Evolutionary conservation across 768 basidiomycete species (phyloP), one percentile per base, ranked within the genome.

Genomic region (Cystofilobasidium bisporidii): DNA sequence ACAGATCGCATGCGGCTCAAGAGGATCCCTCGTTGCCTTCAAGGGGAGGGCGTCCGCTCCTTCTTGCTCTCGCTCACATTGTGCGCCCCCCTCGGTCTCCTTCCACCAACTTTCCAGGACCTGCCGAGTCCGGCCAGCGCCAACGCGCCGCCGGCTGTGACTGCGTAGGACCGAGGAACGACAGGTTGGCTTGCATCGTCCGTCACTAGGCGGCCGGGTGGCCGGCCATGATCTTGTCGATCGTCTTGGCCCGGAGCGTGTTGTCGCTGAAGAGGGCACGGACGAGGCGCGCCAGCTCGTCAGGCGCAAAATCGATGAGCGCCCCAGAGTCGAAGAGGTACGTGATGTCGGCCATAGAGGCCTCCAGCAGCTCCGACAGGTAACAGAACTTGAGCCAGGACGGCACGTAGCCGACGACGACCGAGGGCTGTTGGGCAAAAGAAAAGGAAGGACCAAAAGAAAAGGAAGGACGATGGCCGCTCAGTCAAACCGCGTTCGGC

Each of bases 341-440:
- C 32, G 86, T 86, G 61, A 96, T 86, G 76, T 97, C 93, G 45
- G 85, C 88, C 75, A 97, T 84, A 38, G 89, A 90, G 0, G 91
- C 92, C 77, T 91, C 90, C 81, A 97, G 76, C 17, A 97, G 82
- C 76, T 96, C 92, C 1, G 89, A 89, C 6, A 96, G 81, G 76
- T 97, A 97, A 24, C 88, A 91, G 76, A 89, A 94, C 76, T 94
- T 94, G 72, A 96, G 81, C 93, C 93, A 97, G 17, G 84, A 86
- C 1, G 89, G 87, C n/a, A 93, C 89, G 71, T 89, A 90, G 0
- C 84, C 85, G 0, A 87, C 87, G 10, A 90, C 85, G 58, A 87
- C 85, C 0, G 89, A 87, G 24, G 86, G 71, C 74, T 76, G 81
- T n/a, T n/a, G n/a, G n/a, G 36, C 36, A 36, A 83, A n/a, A 32